Base-by-base conservation (phyloP, 805 yeast species). In the Wickerhamiella azymoides region DNA sequence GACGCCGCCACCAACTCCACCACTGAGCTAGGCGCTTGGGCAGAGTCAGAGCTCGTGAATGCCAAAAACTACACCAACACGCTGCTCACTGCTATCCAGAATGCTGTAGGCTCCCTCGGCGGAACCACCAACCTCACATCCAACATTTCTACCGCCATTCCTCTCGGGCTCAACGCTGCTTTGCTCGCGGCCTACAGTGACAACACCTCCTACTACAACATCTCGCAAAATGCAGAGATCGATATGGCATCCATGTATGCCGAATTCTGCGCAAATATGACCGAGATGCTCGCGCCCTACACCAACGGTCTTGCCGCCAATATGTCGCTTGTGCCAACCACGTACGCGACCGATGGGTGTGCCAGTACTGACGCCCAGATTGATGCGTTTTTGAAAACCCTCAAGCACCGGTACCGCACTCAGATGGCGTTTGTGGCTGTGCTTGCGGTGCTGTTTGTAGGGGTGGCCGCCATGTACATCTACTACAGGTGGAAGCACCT, bases 1-100 rank as follows among this genome's bases (percentile, higher is more conserved):
- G 17, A 32, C 10, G 43, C 49, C 8, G 40, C 52, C n/a, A 8
- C 19, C 8, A 39, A 47, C 21, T 47, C 47, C 13, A 51, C 48
- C 14, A 21, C 39, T 6, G 49, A 48, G 3, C 26, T 53, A 8
- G 42, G 43, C 2, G 36, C n/a, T 16, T 37, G 32, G 46, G 26
- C 49, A 28, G 39, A 45, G 13, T n/a, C 26, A 6, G 24, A 32
- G 40, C 36, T 50, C 8, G n/a, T 14, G 2, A 28, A 33, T 16
- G 52, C 47, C 4, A 18, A 39, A 10, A 44, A 44, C n/a, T 40
- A 47, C 2, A 33, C 47, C 21, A 30, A 26, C 6, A 26, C 30
- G 7, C 28, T 48, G 2, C 7, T 41, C n/a, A 17, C 24, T 1
- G 46, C 45, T 33, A 47, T 40, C 24, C 47, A 19, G 42, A 45